Evolutionary conservation across 176 grass and related monocot genomes (phyloP), one percentile per base, ranked within the genome.

Genomic region (Poa pratensis): DNA sequence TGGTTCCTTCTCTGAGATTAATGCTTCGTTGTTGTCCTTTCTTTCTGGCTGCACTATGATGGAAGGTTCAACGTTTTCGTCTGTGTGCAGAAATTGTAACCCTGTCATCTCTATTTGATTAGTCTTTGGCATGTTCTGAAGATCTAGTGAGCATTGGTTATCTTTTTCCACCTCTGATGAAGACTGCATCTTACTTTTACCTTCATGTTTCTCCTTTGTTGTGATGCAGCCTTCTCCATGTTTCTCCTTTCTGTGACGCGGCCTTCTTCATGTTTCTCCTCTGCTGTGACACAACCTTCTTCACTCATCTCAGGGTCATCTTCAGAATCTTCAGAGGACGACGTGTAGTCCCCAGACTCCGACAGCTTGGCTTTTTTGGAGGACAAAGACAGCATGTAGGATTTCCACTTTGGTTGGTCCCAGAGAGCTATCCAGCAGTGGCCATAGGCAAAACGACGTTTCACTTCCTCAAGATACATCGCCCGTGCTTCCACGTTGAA

Each of bases 341-440:
- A 77, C 9, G 19, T 69, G 37, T 59, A 59, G 15, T 69, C 79
- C 7, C 40, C 61, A 9, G 72, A 83, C 48, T 67, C 78, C 12
- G 80, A 88, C 10, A 49, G 30, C 22, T 83, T 70, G 6, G 27
- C 20, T 77, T 30, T 76, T 23, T 49, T 88, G 19, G 62, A 69
- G 37, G 43, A 20, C 53, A 87, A 82, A 59, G 86, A 81, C 73
- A 71, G 46, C 39, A 83, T 83, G 63, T 88, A 83, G 9, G 39
- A 58, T 83, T 77, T 88, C 86, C 80, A 88, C 15, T 77, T 88
- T 14, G 72, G 80, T 83, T 88, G 79, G 40, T 77, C 62, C 80
- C 86, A 77, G 37, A 88, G 27, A 83, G 63, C 62, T 77, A 77
- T 82, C 86, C 80, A 77, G 66, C 81, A 67, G 58, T 83, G 86